These are phyloP conservation scores for Excoecaria cochinchinensis DNA, from an alignment of 345 rosid genomes.

Conservation along the genomic window DNA sequence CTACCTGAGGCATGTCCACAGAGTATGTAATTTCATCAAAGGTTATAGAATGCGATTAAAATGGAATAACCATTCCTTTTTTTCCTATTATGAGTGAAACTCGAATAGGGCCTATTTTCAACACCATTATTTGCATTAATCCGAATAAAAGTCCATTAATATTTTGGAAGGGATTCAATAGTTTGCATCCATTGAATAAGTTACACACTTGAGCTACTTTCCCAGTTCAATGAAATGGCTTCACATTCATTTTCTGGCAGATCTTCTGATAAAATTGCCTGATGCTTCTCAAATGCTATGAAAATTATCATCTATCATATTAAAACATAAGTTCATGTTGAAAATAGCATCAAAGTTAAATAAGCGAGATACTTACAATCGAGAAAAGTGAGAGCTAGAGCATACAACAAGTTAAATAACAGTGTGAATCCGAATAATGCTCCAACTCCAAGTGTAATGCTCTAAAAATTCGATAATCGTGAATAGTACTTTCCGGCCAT, in stretches of 20 bases:
- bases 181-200: not conserved
- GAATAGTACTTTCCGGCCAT: too few species aligned
- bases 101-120: not conserved
- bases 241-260: not conserved
- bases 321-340: slow-evolving; percentile 33
- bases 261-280: slow-evolving; percentile 25
- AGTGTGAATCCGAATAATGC: slow-evolving; percentile 13
- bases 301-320: not conserved
- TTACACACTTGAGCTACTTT: not conserved
- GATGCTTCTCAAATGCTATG: not conserved
- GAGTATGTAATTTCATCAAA: too few species aligned
- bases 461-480: too few species aligned
- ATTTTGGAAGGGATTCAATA: not conserved
- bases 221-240: not conserved
- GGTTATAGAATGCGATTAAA: slow-evolving; percentile 60
- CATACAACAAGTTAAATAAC: not conserved
- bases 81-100: slow-evolving; percentile 22
- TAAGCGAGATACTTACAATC: slow-evolving; percentile 5
- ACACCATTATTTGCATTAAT: not conserved
- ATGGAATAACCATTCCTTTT: slow-evolving; percentile 74
- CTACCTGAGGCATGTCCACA: too few species aligned
- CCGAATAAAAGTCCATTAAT: not conserved
- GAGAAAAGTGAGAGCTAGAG: slow-evolving; percentile 11
- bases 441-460: slow-evolving; percentile 15
- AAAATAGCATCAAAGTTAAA: not conserved